Base-by-base conservation (phyloP, 2,329 filamentous ascomycete genomes). In the Aschersonia sp. region DNA sequence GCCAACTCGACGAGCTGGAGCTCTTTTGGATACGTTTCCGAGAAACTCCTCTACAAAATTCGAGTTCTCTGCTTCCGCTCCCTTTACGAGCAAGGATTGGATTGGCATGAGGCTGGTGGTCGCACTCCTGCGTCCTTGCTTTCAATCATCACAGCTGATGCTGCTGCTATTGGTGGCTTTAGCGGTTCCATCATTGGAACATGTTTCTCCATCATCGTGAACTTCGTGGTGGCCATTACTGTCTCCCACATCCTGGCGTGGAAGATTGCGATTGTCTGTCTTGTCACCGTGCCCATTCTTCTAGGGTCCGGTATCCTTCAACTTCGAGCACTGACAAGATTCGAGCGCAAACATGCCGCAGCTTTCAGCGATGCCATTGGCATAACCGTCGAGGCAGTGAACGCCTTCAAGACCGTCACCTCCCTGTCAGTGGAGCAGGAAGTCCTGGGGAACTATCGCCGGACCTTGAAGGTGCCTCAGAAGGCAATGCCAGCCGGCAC, bases 191-290 rank as follows among this genome's bases (percentile, higher is more conserved):
- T 85, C 40, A 70, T 87, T 47, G 82, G 83, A 5, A 84, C 79
- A 0, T 64, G 85, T 22, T 77, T 86, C 49, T 79, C 81, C 0
- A 81, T 85, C 29, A 54, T 74, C 4, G 72, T 87, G 52, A 86
- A 84, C 59, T 76, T 87, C 31, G 52, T 86, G 12, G 77, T 75
- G 0, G 81, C 79, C 1, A 79, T 87, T 47, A 75, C 83, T 32
- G 58, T 87, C 8, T 78, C 82, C 0, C 81, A 85, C 52, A 76
- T 86, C 43, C 69, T 88, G 44, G 81, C 81, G 3, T 88, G 84
- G 85, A 83, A 78, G 57, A 85, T 88, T 51, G 83, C 83, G 0
- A 63, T 88, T 11, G 83, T 88, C 4, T 82, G 81, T 47, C 68
- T 88, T 5, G 73, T 82, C 0, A 70, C 78, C 7, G 77, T 87